phyloP scores from a whole-genome alignment of 768 basidiomycete genomes.

The Sistotremastrum niveocremeum region DNA sequence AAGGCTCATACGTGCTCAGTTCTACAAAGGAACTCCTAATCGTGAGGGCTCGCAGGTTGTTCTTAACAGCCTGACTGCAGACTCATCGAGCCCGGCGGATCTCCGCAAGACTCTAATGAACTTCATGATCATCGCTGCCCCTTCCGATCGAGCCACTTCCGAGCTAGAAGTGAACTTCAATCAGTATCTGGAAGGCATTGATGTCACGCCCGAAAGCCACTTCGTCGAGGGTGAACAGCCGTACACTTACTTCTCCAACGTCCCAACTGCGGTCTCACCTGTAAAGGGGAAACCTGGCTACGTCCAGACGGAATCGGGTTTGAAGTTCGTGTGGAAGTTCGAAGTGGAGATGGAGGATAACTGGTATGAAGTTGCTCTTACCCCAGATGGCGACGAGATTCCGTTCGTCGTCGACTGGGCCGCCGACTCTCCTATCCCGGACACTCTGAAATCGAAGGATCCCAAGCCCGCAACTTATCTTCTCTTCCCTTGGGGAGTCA shows the following conservation, averaged over 20 bases:
- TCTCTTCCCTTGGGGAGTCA: constrained; percentile 70
- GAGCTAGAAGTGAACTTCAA: constrained; percentile 40
- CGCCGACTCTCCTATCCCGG: constrained; percentile 48
- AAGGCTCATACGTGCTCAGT: too few species aligned
- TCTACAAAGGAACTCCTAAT: too few species aligned
- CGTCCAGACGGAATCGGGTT: constrained; percentile 52
- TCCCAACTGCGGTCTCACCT: constrained; percentile 66
- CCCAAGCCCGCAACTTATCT: constrained; percentile 35
- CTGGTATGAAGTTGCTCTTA: constrained; percentile 89
- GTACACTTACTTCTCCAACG: constrained; percentile 37
- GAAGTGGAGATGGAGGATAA: constrained; percentile 92
- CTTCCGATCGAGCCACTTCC: constrained; percentile 28
- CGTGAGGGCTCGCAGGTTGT: too few species aligned
- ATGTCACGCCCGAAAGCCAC: constrained; percentile 22
- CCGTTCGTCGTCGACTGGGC: constrained; percentile 93
- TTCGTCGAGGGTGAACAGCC: constrained; percentile 33
- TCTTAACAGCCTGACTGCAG: too few species aligned
- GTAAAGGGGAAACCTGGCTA: constrained; percentile 74
- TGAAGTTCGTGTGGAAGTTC: constrained; percentile 76
- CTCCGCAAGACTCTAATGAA: constrained; percentile 49
- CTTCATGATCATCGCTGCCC: constrained; percentile 70
- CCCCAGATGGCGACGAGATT: constrained; percentile 56
- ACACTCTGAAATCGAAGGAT: constrained; percentile 20
- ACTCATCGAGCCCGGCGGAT: constrained; percentile 6
- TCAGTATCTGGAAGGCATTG: constrained; percentile 37